Evolutionary conservation across 2,329 filamentous ascomycete genomes (phyloP).

Genomic region (Calonectria montana): DNA sequence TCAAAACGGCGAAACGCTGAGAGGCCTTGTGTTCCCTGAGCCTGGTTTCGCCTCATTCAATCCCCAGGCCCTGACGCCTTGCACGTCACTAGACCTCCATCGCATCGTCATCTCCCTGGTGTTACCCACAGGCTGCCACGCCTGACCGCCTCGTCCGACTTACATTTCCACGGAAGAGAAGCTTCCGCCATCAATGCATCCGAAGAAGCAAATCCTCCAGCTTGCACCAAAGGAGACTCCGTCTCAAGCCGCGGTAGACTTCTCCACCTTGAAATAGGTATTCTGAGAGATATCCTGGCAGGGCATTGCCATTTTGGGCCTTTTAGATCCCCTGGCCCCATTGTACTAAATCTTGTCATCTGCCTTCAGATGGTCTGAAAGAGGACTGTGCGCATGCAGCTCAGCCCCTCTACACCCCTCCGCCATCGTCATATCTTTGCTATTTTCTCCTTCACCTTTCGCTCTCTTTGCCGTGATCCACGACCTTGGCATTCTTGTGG

Average conservation of each 20-base stretch:
- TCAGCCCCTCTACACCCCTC: slow-evolving; percentile 6
- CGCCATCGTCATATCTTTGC: neutral
- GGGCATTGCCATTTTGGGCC: neutral
- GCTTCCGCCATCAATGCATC: neutral
- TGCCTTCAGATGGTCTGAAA: slow-evolving; percentile 11
- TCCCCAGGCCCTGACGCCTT: neutral
- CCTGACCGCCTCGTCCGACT: neutral
- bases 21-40: neutral
- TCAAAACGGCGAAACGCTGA: slow-evolving; percentile 10
- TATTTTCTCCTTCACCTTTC: neutral
- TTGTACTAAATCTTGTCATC: neutral
- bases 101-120: neutral
- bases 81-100: neutral
- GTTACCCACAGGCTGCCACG: neutral
- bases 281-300: neutral
- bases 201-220: neutral
- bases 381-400: slow-evolving; percentile 20
- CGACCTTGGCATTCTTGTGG: neutral
- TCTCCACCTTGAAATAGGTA: neutral
- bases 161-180: neutral
- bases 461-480: neutral
- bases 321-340: neutral
- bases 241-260: neutral
- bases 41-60: neutral
- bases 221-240: neutral